Conservation (phyloP, 805 yeast species). For the Zygosaccharomyces siamensis region DNA sequence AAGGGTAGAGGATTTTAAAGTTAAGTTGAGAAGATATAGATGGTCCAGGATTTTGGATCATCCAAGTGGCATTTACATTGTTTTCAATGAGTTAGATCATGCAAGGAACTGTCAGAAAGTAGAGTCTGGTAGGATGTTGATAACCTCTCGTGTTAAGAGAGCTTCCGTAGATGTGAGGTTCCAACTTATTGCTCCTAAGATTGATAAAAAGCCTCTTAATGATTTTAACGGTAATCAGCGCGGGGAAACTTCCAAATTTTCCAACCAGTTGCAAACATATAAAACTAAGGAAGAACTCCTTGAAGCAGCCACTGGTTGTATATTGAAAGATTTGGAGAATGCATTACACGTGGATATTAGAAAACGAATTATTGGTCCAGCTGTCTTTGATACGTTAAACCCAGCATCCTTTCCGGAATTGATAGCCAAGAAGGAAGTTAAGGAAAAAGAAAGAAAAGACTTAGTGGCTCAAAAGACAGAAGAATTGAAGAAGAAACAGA, state of each 20-base stretch:
- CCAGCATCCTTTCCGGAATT: constrained; percentile 54
- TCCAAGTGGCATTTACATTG: constrained; percentile 60
- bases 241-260: not conserved
- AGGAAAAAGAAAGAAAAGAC: constrained; percentile 25
- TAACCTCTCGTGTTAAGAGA: constrained; percentile 23
- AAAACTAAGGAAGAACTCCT: constrained; percentile 37
- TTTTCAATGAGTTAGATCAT: constrained; percentile 46
- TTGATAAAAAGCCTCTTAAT: not conserved
- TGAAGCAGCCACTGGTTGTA: constrained; percentile 52
- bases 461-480: constrained; percentile 18
- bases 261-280: constrained; percentile 13
- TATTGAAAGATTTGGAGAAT: constrained; percentile 59
- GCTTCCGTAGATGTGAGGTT: constrained; percentile 25
- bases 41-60: constrained; percentile 66
- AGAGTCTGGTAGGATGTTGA: constrained; percentile 25
- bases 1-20: constrained; percentile 60
- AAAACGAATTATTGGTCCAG: constrained; percentile 67
- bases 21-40: constrained; percentile 51
- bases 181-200: constrained; percentile 18
- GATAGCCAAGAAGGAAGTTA: constrained; percentile 34
- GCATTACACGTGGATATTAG: constrained; percentile 66
- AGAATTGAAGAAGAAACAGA: constrained; percentile 24
- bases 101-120: constrained; percentile 25
- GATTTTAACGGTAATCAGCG: not conserved
- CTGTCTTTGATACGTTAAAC: constrained; percentile 54